Evolutionary conservation across 1,284 basidiomycete genomes (phyloP), one percentile per base, ranked within the genome.

Genomic region (Marasmius tenuissimus): DNA sequence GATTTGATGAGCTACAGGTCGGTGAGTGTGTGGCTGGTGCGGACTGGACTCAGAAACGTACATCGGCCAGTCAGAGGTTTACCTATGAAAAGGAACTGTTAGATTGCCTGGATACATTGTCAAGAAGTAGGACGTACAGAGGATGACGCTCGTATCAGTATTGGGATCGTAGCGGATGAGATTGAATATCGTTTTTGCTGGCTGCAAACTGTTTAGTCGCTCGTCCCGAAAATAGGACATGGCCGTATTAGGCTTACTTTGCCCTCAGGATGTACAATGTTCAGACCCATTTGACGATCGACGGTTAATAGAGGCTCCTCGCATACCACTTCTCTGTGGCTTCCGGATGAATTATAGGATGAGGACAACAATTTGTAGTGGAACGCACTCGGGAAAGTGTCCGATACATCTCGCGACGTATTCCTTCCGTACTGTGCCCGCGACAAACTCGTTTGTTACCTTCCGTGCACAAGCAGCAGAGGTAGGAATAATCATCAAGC

Each of bases 241-340:
- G 4, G 27, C 4, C 27, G 27, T 27, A 27, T 27, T 27, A 27
- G 27, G 27, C 27, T 50, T 68, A 93, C 94, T 82, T 97, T 95
- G 56, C 96, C 96, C 66, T 96, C 88, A 0, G 94, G 93, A 72
- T 97, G 94, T 27, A 98, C 93, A 56, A 98, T 92, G 67, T 97
- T 97, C 53, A 98, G 76, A 4, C 96, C 96, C 88, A 96, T 96
- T 72, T 98, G 96, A 56, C 96, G 83, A 76, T 99, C 97, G 3
- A 98, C 89, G 0, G 94, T 95, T 59, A 99, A 76, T 14, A 99
- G 79, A 1, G 96, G 94, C 71, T 97, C 82, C 67, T 96, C 92
- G 67, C 96, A 96, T 0, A 84, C 76, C 33, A 95, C 77, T 70
- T 95, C 91, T 59, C 85, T 91, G 39, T 93, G 95, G 59, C 35